Evolutionary conservation across 2,329 filamentous ascomycete genomes (phyloP).

Genomic region (Xylariaceae sp.): DNA sequence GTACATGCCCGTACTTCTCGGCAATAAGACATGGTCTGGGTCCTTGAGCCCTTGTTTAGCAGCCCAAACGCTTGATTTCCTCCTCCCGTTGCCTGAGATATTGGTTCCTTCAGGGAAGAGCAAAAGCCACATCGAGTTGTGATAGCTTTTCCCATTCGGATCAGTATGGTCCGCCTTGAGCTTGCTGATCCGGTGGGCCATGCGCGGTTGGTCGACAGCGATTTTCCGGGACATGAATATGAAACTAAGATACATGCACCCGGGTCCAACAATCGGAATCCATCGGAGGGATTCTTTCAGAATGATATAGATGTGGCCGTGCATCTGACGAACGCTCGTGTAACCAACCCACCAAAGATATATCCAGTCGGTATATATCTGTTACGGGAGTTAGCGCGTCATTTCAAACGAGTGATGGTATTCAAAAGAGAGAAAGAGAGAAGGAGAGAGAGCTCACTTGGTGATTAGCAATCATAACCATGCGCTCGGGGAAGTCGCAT

Average conservation of each 20-base stretch:
- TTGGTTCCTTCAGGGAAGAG: constrained; percentile 89
- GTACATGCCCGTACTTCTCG: constrained; percentile 73
- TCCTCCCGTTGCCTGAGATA: constrained; percentile 64
- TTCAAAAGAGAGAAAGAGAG: neutral
- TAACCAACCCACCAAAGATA: constrained; percentile 96
- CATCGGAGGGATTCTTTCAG: constrained; percentile 82
- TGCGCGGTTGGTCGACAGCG: constrained; percentile 71
- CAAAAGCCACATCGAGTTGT: constrained; percentile 84
- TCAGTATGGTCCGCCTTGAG: constrained; percentile 56
- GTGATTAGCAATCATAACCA: constrained; percentile 84
- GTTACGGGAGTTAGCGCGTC: constrained; percentile 17
- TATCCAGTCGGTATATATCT: constrained; percentile 85
- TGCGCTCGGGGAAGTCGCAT: constrained; percentile 74
- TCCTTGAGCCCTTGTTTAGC: constrained; percentile 71
- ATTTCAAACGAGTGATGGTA: constrained; percentile 1
- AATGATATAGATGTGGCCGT: constrained; percentile 86
- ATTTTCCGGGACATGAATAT: constrained; percentile 91
- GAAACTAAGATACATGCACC: constrained; percentile 83
- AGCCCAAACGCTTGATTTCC: constrained; percentile 71
- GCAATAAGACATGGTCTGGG: constrained; percentile 69
- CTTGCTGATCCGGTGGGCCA: constrained; percentile 69
- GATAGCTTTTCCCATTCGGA: constrained; percentile 50
- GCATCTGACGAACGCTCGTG: constrained; percentile 68
- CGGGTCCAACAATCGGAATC: constrained; percentile 74
- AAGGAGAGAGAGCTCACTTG: constrained; percentile 48